A percentile compares a stretch with the other conserved stretches of the same genome.
Conservation (phyloP, 305 asterid species). For the Petunia hybrid region DNA sequence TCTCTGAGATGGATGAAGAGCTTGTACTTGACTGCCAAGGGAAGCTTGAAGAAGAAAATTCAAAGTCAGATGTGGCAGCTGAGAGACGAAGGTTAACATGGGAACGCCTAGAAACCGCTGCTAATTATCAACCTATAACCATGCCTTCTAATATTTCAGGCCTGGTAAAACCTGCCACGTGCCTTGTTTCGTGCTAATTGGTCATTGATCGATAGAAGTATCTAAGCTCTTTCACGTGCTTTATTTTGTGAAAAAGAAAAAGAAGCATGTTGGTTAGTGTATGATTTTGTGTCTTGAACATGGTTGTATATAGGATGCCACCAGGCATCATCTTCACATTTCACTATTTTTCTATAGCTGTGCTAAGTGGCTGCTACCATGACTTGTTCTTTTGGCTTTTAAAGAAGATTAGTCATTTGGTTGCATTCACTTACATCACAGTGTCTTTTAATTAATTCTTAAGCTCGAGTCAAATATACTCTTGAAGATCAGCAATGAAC, state of each 20-base stretch:
- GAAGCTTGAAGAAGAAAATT: constrained; percentile 66
- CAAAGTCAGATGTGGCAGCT: constrained; percentile 44
- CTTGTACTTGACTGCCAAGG: constrained; percentile 70
- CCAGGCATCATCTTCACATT: constrained; percentile 26
- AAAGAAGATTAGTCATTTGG: constrained; percentile 24
- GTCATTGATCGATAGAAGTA: not conserved
- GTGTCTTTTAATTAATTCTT: not conserved
- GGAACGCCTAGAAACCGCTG: constrained; percentile 73
- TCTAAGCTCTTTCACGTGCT: not conserved
- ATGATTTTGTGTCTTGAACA: constrained; percentile 27
- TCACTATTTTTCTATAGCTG: constrained; percentile 18
- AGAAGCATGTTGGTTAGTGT: constrained; percentile 21
- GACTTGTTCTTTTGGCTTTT: constrained; percentile 28
- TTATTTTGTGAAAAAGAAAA: not conserved
- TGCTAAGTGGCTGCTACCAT: constrained; percentile 16
- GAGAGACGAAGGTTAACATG: constrained; percentile 75
- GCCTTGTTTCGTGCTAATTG: constrained; percentile 45
- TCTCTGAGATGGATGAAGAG: constrained; percentile 83
- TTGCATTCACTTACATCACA: constrained; percentile 10
- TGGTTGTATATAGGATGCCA: constrained; percentile 28
- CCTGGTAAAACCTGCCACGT: constrained; percentile 41
- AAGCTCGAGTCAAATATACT: not conserved
- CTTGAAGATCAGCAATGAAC: not conserved
- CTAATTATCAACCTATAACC: constrained; percentile 63
- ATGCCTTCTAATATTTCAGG: constrained; percentile 36